Percentiles rank a stretch among this genome's conserved stretches.
phyloP scores from a whole-genome alignment of 2,329 filamentous ascomycete species.

The Coniochaeta prunicola region DNA sequence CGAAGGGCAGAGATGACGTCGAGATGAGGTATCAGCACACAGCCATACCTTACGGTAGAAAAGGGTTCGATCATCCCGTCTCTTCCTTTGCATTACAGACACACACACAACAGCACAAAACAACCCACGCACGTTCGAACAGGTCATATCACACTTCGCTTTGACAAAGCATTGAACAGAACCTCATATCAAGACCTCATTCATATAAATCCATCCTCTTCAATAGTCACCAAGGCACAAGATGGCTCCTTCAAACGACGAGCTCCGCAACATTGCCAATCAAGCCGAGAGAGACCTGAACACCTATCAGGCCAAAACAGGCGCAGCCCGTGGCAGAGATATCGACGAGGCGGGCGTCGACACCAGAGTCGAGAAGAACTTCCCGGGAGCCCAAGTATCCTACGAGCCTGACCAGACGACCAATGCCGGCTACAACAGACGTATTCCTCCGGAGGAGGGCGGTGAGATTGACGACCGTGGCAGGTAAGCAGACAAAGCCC shows the following conservation, averaged over 20 bases:
- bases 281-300: constrained; percentile 41
- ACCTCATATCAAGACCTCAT: background rate
- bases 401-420: constrained; percentile 36
- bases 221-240: background rate
- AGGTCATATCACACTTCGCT: no score
- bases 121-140: no score
- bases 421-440: constrained; percentile 36
- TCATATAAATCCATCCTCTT: background rate
- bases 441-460: constrained; percentile 37
- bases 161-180: background rate
- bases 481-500: constrained; percentile 25
- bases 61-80: no score
- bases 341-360: constrained; percentile 36
- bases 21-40: background rate
- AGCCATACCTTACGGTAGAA: no score
- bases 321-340: constrained; percentile 27
- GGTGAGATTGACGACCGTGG: constrained; percentile 35
- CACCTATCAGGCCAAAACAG: constrained; percentile 40
- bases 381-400: constrained; percentile 30
- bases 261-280: constrained; percentile 34
- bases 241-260: constrained; percentile 15
- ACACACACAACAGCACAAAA: background rate
- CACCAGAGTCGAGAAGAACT: constrained; percentile 32
- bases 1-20: background rate
- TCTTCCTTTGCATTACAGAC: no score